Evolutionary conservation across 129 eudicot species (phyloP).

Genomic region (Tagetes patula): DNA sequence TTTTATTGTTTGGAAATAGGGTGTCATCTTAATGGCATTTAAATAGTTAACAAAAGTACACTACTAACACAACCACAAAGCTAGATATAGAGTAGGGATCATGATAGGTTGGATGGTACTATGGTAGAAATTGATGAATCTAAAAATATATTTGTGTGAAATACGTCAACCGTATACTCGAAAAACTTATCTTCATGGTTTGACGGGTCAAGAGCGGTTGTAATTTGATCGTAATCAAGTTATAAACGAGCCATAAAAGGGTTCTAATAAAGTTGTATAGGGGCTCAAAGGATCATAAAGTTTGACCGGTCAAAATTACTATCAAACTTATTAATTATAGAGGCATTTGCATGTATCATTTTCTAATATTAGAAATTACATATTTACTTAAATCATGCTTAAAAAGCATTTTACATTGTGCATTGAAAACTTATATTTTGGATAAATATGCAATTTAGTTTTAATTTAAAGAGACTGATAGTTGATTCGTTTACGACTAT

Average conservation of each 20-base stretch:
- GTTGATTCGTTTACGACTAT: not conserved
- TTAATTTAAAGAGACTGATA: too few species aligned
- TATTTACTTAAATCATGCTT: too few species aligned
- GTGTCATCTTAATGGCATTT: constrained; percentile 13
- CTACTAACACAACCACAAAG: not conserved
- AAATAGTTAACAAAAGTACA: not conserved
- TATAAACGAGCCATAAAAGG: not conserved
- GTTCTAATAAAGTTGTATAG: too few species aligned
- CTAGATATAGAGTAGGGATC: constrained; percentile 16
- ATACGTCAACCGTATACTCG: not conserved
- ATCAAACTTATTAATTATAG: too few species aligned
- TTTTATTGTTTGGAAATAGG: not conserved
- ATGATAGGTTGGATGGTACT: not conserved
- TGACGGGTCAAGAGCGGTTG: not conserved
- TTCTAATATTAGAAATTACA: too few species aligned
- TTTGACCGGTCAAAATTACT: not conserved
- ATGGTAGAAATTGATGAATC: not conserved
- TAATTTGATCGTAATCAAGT: not conserved
- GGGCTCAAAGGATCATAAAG: not conserved
- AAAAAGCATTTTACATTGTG: too few species aligned
- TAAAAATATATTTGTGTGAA: not conserved
- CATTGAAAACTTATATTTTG: too few species aligned
- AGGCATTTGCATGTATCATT: too few species aligned
- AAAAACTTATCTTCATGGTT: not conserved
- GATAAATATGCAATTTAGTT: too few species aligned